These are phyloP conservation scores for Lindgomyces ingoldianus DNA, from an alignment of 495 filamentous ascomycete genomes.

Conservation along the genomic window DNA sequence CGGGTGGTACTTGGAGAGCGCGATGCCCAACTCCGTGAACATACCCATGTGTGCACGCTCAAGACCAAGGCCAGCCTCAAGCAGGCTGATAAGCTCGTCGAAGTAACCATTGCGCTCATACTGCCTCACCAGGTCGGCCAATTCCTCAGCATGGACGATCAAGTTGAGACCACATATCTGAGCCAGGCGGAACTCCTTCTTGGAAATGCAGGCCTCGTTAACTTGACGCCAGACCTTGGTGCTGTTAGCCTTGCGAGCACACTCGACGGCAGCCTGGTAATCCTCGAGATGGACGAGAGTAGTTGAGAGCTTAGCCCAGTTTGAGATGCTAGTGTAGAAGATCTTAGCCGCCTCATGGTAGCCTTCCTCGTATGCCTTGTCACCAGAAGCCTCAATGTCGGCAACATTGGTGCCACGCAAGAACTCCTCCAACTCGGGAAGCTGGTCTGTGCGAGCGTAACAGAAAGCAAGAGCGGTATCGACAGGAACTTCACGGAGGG, in stretches of 20 bases:
- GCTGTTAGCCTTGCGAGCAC: conserved; percentile 98
- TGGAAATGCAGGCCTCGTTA: conserved; percentile 92
- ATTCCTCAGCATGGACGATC: conserved; percentile 96
- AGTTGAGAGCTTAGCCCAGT: conserved; percentile 98
- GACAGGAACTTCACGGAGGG: conserved; percentile 87
- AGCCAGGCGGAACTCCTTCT: conserved; percentile 98
- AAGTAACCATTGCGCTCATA: conserved; percentile 98
- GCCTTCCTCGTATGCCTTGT: conserved; percentile 95
- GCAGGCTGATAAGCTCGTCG: conserved; percentile 90
- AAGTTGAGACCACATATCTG: conserved; percentile 99
- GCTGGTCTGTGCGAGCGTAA: conserved; percentile 87
- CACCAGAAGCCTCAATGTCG: conserved; percentile 91
- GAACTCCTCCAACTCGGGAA: conserved; percentile 95
- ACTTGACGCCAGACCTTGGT: conserved; percentile 99
- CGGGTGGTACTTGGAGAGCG: conserved; percentile 93
- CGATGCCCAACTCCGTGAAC: conserved; percentile 95
- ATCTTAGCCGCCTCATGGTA: conserved; percentile 97
- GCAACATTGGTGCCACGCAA: conserved; percentile 91
- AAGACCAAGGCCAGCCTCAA: conserved; percentile 93
- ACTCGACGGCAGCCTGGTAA: conserved; percentile 97
- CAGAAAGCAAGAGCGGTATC: conserved; percentile 93
- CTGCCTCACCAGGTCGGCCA: conserved; percentile 89
- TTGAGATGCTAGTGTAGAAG: conserved; percentile 97
- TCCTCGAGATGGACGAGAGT: conserved; percentile 94
- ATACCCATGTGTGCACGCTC: conserved; percentile 92